These are phyloP conservation scores for Thermochaetoides thermophila DNA, from an alignment of 495 filamentous ascomycete genomes.

Conservation along the genomic window DNA sequence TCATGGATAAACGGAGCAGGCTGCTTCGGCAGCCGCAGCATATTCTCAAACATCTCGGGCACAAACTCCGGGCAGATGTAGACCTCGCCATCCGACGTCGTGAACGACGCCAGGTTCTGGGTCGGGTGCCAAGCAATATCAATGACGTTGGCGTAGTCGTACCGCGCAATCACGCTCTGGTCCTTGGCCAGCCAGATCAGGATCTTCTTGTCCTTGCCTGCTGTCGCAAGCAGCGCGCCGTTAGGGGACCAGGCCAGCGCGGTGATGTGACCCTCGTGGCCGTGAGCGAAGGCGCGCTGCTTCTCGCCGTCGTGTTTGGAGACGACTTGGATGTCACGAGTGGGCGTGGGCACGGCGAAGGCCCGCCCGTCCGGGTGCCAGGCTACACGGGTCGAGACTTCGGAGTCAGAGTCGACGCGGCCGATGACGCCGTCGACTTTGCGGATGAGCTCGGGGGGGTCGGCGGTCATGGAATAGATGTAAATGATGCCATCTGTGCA, in stretches of 20 bases:
- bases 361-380: constrained; percentile 95
- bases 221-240: constrained; percentile 70
- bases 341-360: constrained; percentile 73
- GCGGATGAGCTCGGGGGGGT: constrained; percentile 63
- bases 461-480: constrained; percentile 67
- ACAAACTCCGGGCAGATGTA: constrained; percentile 78
- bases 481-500: constrained; percentile 81
- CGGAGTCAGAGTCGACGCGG: constrained; percentile 59
- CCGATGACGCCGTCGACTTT: constrained; percentile 80
- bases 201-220: constrained; percentile 68
- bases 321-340: constrained; percentile 72
- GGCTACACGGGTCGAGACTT: constrained; percentile 56
- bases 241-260: constrained; percentile 88
- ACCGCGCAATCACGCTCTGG: constrained; percentile 57
- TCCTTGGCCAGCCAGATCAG: constrained; percentile 82
- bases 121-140: constrained; percentile 83
- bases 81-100: constrained; percentile 77
- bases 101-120: constrained; percentile 77
- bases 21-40: constrained; percentile 45
- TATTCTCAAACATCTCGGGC: constrained; percentile 42
- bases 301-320: constrained; percentile 77
- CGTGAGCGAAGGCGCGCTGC: constrained; percentile 59
- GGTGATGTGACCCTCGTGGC: constrained; percentile 76
- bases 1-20: constrained; percentile 78
- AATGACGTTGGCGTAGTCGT: constrained; percentile 66